Conservation (phyloP, 2,329 filamentous ascomycete genomes). For the Venturia nashicola region DNA sequence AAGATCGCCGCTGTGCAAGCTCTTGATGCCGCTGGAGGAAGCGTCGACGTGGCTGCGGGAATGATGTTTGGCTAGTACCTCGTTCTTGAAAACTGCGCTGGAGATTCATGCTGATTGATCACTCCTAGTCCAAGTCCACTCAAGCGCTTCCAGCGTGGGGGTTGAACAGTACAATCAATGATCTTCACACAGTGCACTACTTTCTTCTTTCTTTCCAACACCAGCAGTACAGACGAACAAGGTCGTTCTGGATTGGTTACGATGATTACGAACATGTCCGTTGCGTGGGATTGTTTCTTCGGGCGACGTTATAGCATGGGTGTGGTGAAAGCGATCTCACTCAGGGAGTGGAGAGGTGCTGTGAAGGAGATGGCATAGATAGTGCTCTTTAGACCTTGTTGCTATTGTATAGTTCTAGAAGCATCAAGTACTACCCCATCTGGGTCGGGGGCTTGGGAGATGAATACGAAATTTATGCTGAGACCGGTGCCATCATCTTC, state of each 20-base stretch:
- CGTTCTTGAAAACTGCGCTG: background rate
- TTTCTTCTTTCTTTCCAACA: too few species aligned
- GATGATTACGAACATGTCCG: background rate
- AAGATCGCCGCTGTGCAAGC: conserved; percentile 67
- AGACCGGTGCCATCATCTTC: background rate
- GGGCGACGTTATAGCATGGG: background rate
- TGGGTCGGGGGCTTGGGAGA: background rate
- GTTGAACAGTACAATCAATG: too few species aligned
- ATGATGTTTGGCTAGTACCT: conserved; percentile 45
- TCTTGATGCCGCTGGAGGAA: conserved; percentile 69
- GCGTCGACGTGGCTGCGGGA: conserved; percentile 79
- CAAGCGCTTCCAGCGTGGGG: too few species aligned
- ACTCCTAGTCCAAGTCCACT: too few species aligned
- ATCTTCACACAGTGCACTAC: too few species aligned
- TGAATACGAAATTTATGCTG: background rate
- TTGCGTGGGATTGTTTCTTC: background rate
- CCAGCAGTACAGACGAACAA: too few species aligned
- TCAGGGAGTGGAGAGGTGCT: background rate
- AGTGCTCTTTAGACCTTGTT: background rate
- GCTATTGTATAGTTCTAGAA: background rate
- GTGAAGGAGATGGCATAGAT: background rate
- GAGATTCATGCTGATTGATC: too few species aligned
- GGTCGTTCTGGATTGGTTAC: background rate
- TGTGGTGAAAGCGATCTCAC: background rate
- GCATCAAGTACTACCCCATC: background rate